Conservation (phyloP, 78 protist species). For the Dictyostelium intermedium region DNA sequence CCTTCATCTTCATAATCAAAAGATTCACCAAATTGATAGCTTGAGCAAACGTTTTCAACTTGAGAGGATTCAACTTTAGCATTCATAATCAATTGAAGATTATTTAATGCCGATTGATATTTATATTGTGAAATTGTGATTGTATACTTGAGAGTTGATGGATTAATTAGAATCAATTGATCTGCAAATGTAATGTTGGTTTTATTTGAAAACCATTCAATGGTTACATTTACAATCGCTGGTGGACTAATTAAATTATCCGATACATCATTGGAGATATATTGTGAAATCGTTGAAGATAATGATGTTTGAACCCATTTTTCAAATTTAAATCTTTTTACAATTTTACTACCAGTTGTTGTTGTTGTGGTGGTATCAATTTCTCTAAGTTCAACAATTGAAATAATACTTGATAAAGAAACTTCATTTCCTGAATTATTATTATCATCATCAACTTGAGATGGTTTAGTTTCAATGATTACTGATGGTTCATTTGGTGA, state of each 20-base stretch:
- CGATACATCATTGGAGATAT: neutral
- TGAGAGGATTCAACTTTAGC: neutral
- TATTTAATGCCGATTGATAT: neutral
- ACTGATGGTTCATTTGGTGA: neutral
- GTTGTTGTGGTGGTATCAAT: neutral
- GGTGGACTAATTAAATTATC: neutral
- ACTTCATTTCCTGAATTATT: neutral
- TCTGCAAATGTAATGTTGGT: constrained; percentile 7
- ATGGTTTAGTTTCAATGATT: neutral
- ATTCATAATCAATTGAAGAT: constrained; percentile 14
- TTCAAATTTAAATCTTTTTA: neutral
- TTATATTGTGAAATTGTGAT: neutral
- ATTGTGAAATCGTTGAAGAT: neutral
- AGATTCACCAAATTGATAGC: neutral
- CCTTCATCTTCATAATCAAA: neutral
- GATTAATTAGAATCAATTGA: constrained; percentile 6
- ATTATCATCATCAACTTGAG: neutral
- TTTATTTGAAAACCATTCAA: constrained; percentile 1
- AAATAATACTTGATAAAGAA: neutral
- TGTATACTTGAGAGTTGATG: constrained; percentile 43
- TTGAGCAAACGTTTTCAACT: neutral
- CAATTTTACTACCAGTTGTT: neutral
- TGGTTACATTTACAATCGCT: neutral
- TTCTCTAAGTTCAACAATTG: constrained; percentile 15
- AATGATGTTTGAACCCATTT: neutral